Evolutionary conservation across 352 stramenopile genomes (phyloP).

Genomic region (Pseudoperonospora humuli): DNA sequence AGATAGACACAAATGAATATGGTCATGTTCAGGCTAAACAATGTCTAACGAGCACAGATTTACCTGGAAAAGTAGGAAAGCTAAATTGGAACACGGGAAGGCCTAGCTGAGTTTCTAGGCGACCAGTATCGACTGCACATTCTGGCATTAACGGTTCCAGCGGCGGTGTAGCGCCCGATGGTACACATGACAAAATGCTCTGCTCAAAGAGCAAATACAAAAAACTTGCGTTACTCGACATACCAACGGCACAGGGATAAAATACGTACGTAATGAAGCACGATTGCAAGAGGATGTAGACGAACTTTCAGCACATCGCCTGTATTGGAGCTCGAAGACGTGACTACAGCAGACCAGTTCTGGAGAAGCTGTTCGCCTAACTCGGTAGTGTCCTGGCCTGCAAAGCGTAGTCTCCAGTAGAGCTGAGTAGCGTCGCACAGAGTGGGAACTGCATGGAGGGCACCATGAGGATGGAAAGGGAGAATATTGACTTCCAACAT

Average conservation of each 20-base stretch:
- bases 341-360: slow-evolving; percentile 33
- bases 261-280: slow-evolving; percentile 52
- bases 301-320: slow-evolving; percentile 16
- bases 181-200: slow-evolving; percentile 53
- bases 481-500: slow-evolving; percentile 76
- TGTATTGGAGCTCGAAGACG: slow-evolving; percentile 17
- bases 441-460: slow-evolving; percentile 39
- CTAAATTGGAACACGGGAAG: slow-evolving; percentile 53
- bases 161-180: slow-evolving; percentile 18
- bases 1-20: neutral
- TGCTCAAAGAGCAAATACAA: slow-evolving; percentile 11
- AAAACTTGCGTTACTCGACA: neutral
- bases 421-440: slow-evolving; percentile 72
- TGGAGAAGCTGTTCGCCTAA: slow-evolving; percentile 53
- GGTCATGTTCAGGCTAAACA: neutral
- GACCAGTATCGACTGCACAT: slow-evolving; percentile 27
- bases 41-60: neutral
- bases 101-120: slow-evolving; percentile 35
- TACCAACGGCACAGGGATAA: neutral
- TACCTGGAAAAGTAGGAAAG: slow-evolving; percentile 29
- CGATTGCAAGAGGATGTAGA: slow-evolving; percentile 37
- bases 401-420: slow-evolving; percentile 80
- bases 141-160: slow-evolving; percentile 17
- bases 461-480: slow-evolving; percentile 28
- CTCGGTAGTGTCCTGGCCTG: slow-evolving; percentile 44